Evolutionary conservation across 345 rosid species (phyloP), one percentile per base, ranked within the genome.

Genomic region (Eutrema japonicum): DNA sequence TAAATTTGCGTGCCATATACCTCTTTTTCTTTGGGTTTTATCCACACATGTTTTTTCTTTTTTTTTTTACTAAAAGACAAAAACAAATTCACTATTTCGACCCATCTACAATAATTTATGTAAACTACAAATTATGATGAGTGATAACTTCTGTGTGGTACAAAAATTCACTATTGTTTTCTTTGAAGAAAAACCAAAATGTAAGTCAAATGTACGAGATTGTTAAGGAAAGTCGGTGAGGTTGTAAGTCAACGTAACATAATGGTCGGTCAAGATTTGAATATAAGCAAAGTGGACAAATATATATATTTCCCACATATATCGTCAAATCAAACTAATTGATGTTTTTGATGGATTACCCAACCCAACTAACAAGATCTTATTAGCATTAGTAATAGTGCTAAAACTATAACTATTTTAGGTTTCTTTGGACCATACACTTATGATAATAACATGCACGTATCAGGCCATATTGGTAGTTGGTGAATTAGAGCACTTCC

Each of bases 381-480:
- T 13, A 10, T 61, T 50, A 10, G 11, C 7, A 53, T 42, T n/a
- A 33, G 16, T 48, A 37, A 47, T 13, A 62, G 6, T 66, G 16
- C 2, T 36, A 16, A 2, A 56, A 7, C 8, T 40, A 5, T 38
- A 27, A 8, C 30, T 48, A 29, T 37, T 43, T 5, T 7, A 30
- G 27, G 29, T 66, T 55, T 29, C 3, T 65, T 4, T 66, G 45
- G 29, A 46, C 36, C 29, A 36, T 65, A 65, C 27, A 22, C 29
- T 47, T 65, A 3, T 40, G 66, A 65, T 65, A 73, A 56, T 57
- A 65, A 56, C 71, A 7, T 48, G 59, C 45, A 66, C 66, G 72
- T 56, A 47, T 73, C 71, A 65, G 49, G 59, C 35, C 51, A 47
- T 43, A 40, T 2, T 47, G 29, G 66, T 56, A 11, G 71, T 72